Evolutionary conservation across 805 yeast species (phyloP).

Genomic region (Kregervanrija fluxuum): DNA sequence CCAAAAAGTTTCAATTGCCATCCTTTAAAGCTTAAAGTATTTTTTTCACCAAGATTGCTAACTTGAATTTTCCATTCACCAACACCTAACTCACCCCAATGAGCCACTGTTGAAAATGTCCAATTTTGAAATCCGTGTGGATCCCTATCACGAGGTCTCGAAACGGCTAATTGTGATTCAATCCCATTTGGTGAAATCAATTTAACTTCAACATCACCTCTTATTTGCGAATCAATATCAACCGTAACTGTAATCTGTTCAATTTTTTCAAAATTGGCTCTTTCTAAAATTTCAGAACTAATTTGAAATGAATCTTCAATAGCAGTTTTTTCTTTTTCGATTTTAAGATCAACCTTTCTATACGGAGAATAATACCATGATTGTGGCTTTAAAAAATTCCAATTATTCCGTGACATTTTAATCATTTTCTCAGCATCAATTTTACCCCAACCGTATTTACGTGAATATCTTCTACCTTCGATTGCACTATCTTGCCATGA

Average conservation of each 20-base stretch:
- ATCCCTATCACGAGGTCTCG: conserved; percentile 52
- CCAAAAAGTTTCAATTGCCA: conserved; percentile 87
- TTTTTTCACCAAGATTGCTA: conserved; percentile 32
- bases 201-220: conserved; percentile 66
- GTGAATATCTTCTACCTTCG: conserved; percentile 63
- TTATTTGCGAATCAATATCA: conserved; percentile 49
- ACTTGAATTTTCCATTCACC: conserved; percentile 84
- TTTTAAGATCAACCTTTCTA: conserved; percentile 25
- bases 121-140: conserved; percentile 62
- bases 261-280: conserved; percentile 56
- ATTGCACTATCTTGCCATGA: conserved; percentile 68
- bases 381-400: conserved; percentile 78
- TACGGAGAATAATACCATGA: conserved; percentile 61
- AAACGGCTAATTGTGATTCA: conserved; percentile 63
- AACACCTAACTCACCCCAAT: conserved; percentile 80
- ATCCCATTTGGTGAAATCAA: conserved; percentile 73
- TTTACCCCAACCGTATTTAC: conserved; percentile 87
- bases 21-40: conserved; percentile 38
- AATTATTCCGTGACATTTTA: conserved; percentile 65
- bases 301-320: conserved; percentile 38
- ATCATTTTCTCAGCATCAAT: conserved; percentile 77
- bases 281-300: conserved; percentile 38
- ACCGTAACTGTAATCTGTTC: conserved; percentile 87
- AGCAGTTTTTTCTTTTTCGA: conserved; percentile 13
- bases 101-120: conserved; percentile 97